These are phyloP conservation scores for Psilocybe tampanensis DNA, from an alignment of 768 basidiomycete genomes.

Conservation along the genomic window DNA sequence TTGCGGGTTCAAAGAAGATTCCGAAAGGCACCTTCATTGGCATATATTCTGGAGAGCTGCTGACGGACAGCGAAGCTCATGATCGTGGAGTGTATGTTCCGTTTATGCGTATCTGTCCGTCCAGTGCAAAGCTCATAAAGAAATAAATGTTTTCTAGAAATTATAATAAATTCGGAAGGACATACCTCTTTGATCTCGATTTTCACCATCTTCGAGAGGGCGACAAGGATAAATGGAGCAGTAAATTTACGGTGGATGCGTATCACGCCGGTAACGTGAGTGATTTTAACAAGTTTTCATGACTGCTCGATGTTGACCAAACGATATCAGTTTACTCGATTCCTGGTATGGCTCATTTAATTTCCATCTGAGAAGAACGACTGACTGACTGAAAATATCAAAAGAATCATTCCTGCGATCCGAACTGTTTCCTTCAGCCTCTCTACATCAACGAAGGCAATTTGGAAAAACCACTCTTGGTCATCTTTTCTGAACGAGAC, in stretches of 20 bases:
- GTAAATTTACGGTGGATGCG: slow-evolving; percentile 75
- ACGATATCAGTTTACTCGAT: slow-evolving; percentile 81
- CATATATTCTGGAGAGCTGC: slow-evolving; percentile 82
- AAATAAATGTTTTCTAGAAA: slow-evolving; percentile 42
- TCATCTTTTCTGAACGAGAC: slow-evolving; percentile 67
- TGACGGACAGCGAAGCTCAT: slow-evolving; percentile 71
- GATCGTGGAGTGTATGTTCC: slow-evolving; percentile 63
- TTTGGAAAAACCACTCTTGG: slow-evolving; percentile 65
- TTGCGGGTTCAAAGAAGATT: slow-evolving; percentile 67
- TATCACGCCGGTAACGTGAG: slow-evolving; percentile 86
- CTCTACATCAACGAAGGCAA: slow-evolving; percentile 82
- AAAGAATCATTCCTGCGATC: slow-evolving; percentile 95
- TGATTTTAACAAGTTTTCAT: neutral
- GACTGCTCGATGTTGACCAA: neutral
- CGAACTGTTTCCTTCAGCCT: slow-evolving; percentile 73
- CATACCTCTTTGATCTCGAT: slow-evolving; percentile 84
- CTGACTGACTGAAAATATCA: neutral
- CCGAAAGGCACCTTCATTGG: slow-evolving; percentile 74
- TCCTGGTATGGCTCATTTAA: slow-evolving; percentile 55
- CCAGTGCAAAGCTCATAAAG: neutral
- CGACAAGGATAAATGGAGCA: slow-evolving; percentile 29
- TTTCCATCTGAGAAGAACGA: neutral
- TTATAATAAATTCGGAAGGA: slow-evolving; percentile 76
- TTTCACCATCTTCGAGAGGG: slow-evolving; percentile 66
- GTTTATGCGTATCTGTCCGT: neutral